phyloP scores from a whole-genome alignment of 2,329 filamentous ascomycete species.

The Cladosporium sp. region DNA sequence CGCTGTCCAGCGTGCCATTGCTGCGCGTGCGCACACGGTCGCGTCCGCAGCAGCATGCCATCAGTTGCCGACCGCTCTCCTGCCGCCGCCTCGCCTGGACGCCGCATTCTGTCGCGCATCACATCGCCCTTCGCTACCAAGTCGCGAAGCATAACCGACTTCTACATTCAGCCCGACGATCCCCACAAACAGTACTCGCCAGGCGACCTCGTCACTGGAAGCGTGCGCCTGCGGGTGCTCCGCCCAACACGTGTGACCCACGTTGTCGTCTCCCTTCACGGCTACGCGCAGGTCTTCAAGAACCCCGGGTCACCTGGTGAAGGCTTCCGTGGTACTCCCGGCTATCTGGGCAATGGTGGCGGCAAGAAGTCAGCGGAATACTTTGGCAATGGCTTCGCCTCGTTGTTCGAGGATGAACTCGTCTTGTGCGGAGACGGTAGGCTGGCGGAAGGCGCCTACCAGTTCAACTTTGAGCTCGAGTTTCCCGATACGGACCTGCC shows the following conservation, averaged over 20 bases:
- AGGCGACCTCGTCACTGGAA: slow-evolving; percentile 72
- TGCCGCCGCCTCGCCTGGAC: slow-evolving; percentile 27
- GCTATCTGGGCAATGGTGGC: slow-evolving; percentile 37
- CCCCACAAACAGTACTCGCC: slow-evolving; percentile 75
- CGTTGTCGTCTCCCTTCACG: slow-evolving; percentile 74
- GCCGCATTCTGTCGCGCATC: slow-evolving; percentile 53
- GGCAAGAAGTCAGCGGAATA: slow-evolving; percentile 57
- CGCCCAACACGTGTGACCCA: slow-evolving; percentile 78
- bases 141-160: slow-evolving; percentile 71
- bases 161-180: slow-evolving; percentile 74
- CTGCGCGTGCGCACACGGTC: slow-evolving; percentile 17
- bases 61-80: slow-evolving; percentile 18
- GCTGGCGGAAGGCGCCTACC: slow-evolving; percentile 71
- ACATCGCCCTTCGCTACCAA: slow-evolving; percentile 56
- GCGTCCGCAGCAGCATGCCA: slow-evolving; percentile 20
- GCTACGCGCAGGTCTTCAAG: slow-evolving; percentile 77
- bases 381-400: slow-evolving; percentile 75
- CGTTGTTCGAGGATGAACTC: slow-evolving; percentile 78
- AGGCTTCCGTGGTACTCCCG: slow-evolving; percentile 50
- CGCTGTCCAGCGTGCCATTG: not conserved
- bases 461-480: slow-evolving; percentile 74
- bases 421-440: slow-evolving; percentile 77
- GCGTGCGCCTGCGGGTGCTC: slow-evolving; percentile 69
- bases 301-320: slow-evolving; percentile 61
- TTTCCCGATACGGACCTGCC: slow-evolving; percentile 70